phyloP scores from a whole-genome alignment of 2,329 filamentous ascomycete species.

The Curvularia spicifera region DNA sequence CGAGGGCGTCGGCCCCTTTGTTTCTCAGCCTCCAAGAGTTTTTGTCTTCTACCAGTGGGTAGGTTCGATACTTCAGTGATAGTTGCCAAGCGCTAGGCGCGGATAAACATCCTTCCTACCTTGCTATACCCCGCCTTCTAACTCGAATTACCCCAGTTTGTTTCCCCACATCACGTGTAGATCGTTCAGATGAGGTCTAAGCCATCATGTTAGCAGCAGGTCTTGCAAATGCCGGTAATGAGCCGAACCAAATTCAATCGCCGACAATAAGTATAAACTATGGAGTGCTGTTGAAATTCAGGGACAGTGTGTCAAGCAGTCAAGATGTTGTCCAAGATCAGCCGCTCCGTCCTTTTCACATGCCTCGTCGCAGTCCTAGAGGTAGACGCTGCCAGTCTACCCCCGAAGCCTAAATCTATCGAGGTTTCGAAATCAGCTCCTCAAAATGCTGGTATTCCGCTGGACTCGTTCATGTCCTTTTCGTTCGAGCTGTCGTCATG shows the following conservation, averaged over 20 bases:
- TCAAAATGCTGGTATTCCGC: conserved; percentile 5
- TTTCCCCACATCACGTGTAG: conserved; percentile 1
- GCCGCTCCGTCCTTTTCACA: neutral
- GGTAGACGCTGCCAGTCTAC: conserved; percentile 2
- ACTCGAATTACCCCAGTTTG: neutral
- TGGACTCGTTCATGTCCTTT: conserved; percentile 10
- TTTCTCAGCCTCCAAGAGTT: neutral
- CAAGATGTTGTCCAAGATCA: conserved; percentile 1
- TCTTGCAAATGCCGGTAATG: conserved; percentile 4
- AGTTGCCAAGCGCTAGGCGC: neutral
- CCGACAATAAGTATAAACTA: conserved; percentile 2
- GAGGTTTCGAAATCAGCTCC: conserved; percentile 1
- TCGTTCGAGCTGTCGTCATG: conserved; percentile 14
- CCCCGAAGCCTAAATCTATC: conserved; percentile 1
- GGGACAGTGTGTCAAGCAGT: neutral
- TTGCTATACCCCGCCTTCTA: neutral
- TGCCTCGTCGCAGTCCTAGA: conserved; percentile 1
- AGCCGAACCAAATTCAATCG: neutral
- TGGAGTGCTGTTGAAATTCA: neutral
- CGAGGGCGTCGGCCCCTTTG: neutral
- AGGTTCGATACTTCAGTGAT: neutral
- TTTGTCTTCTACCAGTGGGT: neutral
- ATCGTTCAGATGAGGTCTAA: neutral
- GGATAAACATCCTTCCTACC: neutral
- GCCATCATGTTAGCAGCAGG: neutral